Evolutionary conservation across 164 flowering plant species (phyloP).

Genomic region (Buxus sempervirens): DNA sequence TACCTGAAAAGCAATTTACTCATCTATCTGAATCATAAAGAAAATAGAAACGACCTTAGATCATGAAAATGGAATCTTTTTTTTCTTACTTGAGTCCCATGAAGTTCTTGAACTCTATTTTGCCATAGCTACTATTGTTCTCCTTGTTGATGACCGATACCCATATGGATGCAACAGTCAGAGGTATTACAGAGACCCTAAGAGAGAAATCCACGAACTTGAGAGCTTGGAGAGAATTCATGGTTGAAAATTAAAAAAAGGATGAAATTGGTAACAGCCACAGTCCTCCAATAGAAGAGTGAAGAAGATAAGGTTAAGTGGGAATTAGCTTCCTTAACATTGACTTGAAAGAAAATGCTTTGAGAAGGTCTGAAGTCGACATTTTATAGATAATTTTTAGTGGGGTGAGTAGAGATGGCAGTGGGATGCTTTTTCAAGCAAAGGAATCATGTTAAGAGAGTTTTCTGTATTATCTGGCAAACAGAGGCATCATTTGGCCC

Average conservation of each 20-base stretch:
- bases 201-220: slow-evolving; percentile 51
- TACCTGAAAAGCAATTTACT: slow-evolving; percentile 42
- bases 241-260: slow-evolving; percentile 12
- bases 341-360: neutral
- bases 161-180: slow-evolving; percentile 67
- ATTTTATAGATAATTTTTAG: no score
- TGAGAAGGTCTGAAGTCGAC: neutral
- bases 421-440: slow-evolving; percentile 16
- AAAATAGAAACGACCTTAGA: neutral
- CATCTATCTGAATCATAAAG: neutral
- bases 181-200: slow-evolving; percentile 62
- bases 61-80: neutral
- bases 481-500: slow-evolving; percentile 13
- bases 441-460: slow-evolving; percentile 14
- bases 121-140: slow-evolving; percentile 58
- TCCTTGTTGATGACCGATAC: slow-evolving; percentile 61
- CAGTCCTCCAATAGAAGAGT: neutral
- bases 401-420: neutral
- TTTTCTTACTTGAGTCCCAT: slow-evolving; percentile 62
- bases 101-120: slow-evolving; percentile 50
- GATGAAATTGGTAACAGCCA: neutral
- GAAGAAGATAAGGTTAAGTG: neutral
- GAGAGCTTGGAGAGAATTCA: slow-evolving; percentile 28
- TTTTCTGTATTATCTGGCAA: slow-evolving; percentile 7
- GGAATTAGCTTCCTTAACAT: neutral